Evolutionary conservation across 306 rosid genomes (phyloP), one percentile per base, ranked within the genome.

Genomic region (Vigna mungo): DNA sequence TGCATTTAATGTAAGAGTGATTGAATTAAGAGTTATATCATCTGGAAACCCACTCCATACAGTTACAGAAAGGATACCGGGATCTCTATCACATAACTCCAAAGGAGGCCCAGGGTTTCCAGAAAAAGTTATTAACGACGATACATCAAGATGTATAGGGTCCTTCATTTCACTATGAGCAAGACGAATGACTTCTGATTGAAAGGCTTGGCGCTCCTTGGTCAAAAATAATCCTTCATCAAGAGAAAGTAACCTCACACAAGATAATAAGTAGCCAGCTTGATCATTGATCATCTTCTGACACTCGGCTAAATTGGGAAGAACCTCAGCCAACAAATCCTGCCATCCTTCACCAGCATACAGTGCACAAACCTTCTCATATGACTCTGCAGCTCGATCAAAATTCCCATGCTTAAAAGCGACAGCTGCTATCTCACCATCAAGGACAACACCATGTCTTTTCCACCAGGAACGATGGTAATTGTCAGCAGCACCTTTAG

Each of bases 381-480:
- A 96, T 67, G 99, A 96, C 82, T 92, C 92, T 65, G 98, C 99
- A 80, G 99, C 99, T 83, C 91, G 89, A 83, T 96, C 99, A 80
- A 86, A 89, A 84, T 90, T 90, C 46, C 93, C 87, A 63, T 85
- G 89, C 84, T 87, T 96, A 83, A 91, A 92, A 84, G 86, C 86
- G 52, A 91, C 90, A 74, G 97, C 90, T 15, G 97, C 99, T 78
- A 96, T 92, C 89, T 96, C 99, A 60, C 99, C 99, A 86, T 96
- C 99, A 75, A 96, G 96, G 81, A 92, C 98, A 77, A 95, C 99
- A 80, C 99, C 99, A 77, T 92, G 99, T 78, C 99, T 92, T 84
- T 91, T 95, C 99, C 98, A 96, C 98, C 97, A 92, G 79, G 99
- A 96, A 55, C 69, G 87, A 84, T 88, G 97, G 78, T 96, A 96